These are phyloP conservation scores for Vitellaria paradoxa DNA, from an alignment of 179 eudicot genomes.

Conservation along the genomic window DNA sequence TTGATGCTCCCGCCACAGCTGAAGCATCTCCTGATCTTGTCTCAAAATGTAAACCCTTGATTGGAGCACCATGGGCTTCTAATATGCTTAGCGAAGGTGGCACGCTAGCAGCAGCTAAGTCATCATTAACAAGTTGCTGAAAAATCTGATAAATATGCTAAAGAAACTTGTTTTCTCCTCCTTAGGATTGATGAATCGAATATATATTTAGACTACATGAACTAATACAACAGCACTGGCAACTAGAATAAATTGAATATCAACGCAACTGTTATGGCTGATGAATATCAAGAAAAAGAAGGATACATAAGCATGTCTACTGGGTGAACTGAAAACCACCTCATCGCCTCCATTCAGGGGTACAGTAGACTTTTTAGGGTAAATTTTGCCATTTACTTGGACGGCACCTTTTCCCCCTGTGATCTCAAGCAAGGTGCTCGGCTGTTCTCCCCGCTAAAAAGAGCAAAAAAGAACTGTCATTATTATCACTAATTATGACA, in stretches of 20 bases:
- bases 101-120: slow-evolving; percentile 39
- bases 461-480: not conserved
- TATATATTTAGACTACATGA: not conserved
- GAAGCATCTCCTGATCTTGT: slow-evolving; percentile 62
- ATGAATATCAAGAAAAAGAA: slow-evolving; percentile 14
- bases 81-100: slow-evolving; percentile 61
- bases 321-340: slow-evolving; percentile 61
- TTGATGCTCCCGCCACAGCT: slow-evolving; percentile 78
- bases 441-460: slow-evolving; percentile 43
- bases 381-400: slow-evolving; percentile 61
- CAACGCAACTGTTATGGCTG: not conserved
- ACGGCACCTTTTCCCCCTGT: slow-evolving; percentile 67
- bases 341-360: slow-evolving; percentile 75
- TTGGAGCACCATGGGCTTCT: slow-evolving; percentile 64
- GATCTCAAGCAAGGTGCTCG: slow-evolving; percentile 54
- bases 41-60: slow-evolving; percentile 47
- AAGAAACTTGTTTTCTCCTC: slow-evolving; percentile 27
- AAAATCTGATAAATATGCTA: slow-evolving; percentile 60
- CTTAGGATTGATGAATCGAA: not conserved
- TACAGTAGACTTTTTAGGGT: slow-evolving; percentile 45
- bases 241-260: not conserved
- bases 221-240: not conserved
- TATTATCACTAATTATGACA: not conserved
- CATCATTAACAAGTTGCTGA: slow-evolving; percentile 57
- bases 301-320: slow-evolving; percentile 90